These are phyloP conservation scores for Pestalotiopsis sp. DNA, from an alignment of 2,329 filamentous ascomycete genomes.

Conservation along the genomic window DNA sequence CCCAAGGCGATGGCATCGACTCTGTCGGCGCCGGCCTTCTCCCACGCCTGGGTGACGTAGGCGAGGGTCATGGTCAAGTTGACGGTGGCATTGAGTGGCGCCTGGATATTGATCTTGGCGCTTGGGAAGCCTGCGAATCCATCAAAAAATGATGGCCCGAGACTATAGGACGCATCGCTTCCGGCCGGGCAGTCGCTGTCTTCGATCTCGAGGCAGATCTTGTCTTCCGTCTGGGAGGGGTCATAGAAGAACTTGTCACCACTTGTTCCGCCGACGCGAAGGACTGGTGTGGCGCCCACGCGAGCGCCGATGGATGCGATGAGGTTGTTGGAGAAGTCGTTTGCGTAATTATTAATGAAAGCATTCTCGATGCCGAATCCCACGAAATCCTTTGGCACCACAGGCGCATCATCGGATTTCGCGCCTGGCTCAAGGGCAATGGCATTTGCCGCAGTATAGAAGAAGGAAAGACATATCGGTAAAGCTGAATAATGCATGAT, in stretches of 20 bases:
- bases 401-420: not conserved
- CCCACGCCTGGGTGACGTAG: conserved; percentile 10
- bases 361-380: conserved; percentile 15
- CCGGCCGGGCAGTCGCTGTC: conserved; percentile 11
- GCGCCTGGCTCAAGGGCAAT: not conserved
- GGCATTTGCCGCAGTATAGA: not conserved
- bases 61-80: conserved; percentile 12
- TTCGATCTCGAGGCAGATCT: conserved; percentile 1
- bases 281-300: conserved; percentile 8
- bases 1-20: conserved; percentile 15
- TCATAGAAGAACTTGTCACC: conserved; percentile 15
- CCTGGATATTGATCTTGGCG: conserved; percentile 15
- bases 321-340: conserved; percentile 15
- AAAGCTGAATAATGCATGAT: not conserved
- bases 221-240: conserved; percentile 7
- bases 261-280: conserved; percentile 18
- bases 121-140: conserved; percentile 12
- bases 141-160: conserved; percentile 15
- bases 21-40: not conserved
- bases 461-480: not conserved
- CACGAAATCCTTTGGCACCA: conserved; percentile 15
- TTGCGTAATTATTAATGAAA: conserved; percentile 16
- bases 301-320: conserved; percentile 8
- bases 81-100: conserved; percentile 7
- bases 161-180: conserved; percentile 4